Percentiles rank a stretch among this genome's conserved stretches.
Conservation (phyloP, 257 asterid species). For the Coffea canephora region DNA sequence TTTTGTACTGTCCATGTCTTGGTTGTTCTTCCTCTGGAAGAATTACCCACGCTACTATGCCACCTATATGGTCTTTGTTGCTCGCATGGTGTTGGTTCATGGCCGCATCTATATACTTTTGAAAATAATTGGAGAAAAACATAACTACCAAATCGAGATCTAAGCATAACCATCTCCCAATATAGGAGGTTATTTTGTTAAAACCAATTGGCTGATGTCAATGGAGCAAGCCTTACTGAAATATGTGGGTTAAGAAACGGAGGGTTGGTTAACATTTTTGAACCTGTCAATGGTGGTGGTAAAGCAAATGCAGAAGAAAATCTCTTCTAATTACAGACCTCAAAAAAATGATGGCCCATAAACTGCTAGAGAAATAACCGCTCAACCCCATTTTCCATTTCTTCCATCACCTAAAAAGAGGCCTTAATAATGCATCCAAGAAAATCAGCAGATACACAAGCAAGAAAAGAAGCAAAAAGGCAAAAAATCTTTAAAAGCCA, state of each 20-base stretch:
- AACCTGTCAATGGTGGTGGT: too few relatives aligned
- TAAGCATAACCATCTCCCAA: not conserved
- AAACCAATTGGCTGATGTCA: not conserved
- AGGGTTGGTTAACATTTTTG: not conserved
- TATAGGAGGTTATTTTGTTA: not conserved
- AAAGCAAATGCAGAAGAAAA: not conserved
- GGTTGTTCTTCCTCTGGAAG: too few relatives aligned
- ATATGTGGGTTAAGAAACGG: too few relatives aligned
- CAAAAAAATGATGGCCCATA: not conserved
- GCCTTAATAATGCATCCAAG: not conserved
- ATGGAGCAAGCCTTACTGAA: too few relatives aligned
- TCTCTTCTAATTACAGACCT: not conserved
- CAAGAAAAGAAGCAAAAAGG: not conserved
- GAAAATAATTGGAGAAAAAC: too few relatives aligned
- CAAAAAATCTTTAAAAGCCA: not conserved
- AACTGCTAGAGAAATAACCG: not conserved
- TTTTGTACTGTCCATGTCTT: too few relatives aligned
- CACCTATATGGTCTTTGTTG: too few relatives aligned
- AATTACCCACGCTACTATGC: too few relatives aligned
- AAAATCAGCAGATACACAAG: constrained; percentile 7
- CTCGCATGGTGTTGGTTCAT: too few relatives aligned
- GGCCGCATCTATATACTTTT: too few relatives aligned
- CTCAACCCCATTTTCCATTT: constrained; percentile 11
- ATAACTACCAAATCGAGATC: not conserved
- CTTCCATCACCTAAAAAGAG: constrained; percentile 3